phyloP scores from a whole-genome alignment of 2,329 filamentous ascomycete genomes.

The Cadophora sp. region DNA sequence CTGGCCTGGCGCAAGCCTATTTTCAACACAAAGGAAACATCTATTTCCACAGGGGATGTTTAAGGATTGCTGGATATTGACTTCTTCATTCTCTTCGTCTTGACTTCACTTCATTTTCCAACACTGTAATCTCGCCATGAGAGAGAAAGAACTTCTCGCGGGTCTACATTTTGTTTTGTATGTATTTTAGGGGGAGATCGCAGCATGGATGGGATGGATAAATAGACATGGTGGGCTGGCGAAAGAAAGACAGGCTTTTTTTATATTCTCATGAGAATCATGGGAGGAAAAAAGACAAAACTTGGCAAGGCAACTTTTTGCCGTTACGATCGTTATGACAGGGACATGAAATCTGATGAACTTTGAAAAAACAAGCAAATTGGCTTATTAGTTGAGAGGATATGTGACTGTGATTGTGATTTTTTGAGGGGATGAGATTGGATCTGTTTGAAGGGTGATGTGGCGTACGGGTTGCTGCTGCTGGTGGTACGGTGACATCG shows the following conservation, averaged over 20 bases:
- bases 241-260: constrained; percentile 2
- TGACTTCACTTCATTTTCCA: background rate
- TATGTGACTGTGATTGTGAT: background rate
- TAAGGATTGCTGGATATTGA: constrained; percentile 16
- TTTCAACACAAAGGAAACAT: background rate
- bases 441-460: background rate
- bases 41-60: constrained; percentile 5
- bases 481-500: no score
- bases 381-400: background rate
- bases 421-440: background rate
- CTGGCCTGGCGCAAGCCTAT: background rate
- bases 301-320: constrained; percentile 14
- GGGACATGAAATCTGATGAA: constrained; percentile 6
- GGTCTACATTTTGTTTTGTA: constrained; percentile 10
- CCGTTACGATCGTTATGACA: constrained; percentile 19
- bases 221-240: background rate
- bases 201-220: background rate
- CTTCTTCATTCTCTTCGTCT: constrained; percentile 10
- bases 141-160: background rate
- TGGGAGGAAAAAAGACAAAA: background rate
- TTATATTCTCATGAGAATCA: background rate
- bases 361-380: background rate
- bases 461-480: background rate
- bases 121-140: background rate
- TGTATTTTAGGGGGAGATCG: constrained; percentile 8